These are phyloP conservation scores for Persicaria maculosa DNA, from an alignment of 148 eudicot genomes.

Conservation along the genomic window DNA sequence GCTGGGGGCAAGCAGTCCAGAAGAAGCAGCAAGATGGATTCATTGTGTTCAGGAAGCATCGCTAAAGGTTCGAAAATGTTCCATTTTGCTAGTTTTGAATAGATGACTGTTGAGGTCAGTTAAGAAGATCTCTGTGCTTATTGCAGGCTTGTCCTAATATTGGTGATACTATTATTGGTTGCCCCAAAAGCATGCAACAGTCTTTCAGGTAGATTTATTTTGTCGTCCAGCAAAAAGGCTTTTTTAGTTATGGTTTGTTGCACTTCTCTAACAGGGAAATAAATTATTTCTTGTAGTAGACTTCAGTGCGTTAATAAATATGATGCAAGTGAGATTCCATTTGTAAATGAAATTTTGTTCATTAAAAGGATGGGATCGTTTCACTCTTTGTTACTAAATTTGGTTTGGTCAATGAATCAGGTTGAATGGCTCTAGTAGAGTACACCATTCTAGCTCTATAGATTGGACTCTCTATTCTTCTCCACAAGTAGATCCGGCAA, in stretches of 20 bases:
- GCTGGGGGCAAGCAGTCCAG: conserved; percentile 69
- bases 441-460: conserved; percentile 31
- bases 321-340: background rate
- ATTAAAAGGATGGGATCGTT: background rate
- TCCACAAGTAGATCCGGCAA: conserved; percentile 33
- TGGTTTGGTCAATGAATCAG: conserved; percentile 19
- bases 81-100: background rate
- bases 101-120: background rate
- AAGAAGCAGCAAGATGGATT: conserved; percentile 70
- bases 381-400: background rate
- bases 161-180: conserved; percentile 22
- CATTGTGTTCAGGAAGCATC: conserved; percentile 51
- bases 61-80: conserved; percentile 27
- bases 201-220: conserved; percentile 34
- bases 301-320: background rate
- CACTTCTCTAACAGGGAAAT: background rate
- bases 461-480: conserved; percentile 45
- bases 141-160: conserved; percentile 32
- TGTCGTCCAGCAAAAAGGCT: background rate
- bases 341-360: background rate
- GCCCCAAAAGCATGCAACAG: conserved; percentile 27
- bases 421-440: conserved; percentile 35
- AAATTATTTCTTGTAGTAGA: background rate
- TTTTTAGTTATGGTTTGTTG: background rate
- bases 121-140: conserved; percentile 4